A percentile compares a stretch with the other conserved stretches of the same genome.
phyloP scores from a whole-genome alignment of 495 filamentous ascomycete species.

The Podospora conica region DNA sequence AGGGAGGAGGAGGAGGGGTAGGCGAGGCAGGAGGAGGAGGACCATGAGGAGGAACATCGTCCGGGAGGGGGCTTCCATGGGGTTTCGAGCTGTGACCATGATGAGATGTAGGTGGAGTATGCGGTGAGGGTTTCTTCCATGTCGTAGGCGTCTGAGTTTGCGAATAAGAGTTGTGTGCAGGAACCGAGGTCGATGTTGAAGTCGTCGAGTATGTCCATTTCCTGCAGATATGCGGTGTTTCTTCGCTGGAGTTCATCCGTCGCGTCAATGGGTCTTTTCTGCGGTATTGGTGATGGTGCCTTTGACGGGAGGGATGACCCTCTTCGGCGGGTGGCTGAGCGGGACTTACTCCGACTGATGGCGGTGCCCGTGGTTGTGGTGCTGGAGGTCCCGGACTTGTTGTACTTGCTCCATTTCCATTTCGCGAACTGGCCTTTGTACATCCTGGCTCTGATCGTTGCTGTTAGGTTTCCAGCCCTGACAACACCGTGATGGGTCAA shows the following conservation, averaged over 20 bases:
- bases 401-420: slow-evolving; percentile 34
- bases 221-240: background rate
- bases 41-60: background rate
- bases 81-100: slow-evolving; percentile 5
- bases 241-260: background rate
- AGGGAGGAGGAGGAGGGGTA: slow-evolving; percentile 7
- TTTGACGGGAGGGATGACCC: background rate
- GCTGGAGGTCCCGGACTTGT: slow-evolving; percentile 16
- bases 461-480: background rate
- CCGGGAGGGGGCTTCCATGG: slow-evolving; percentile 8
- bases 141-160: slow-evolving; percentile 6
- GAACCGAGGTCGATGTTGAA: background rate
- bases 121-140: slow-evolving; percentile 7
- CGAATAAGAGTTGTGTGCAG: slow-evolving; percentile 2
- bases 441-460: slow-evolving; percentile 25
- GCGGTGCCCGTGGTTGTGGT: slow-evolving; percentile 4
- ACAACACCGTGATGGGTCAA: background rate
- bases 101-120: slow-evolving; percentile 14
- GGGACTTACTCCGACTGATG: background rate
- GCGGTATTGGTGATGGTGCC: background rate
- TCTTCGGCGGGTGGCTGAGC: background rate
- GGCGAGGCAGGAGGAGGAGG: slow-evolving; percentile 14
- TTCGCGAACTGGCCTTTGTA: slow-evolving; percentile 34
- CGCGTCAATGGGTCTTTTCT: background rate
- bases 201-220: background rate